A percentile compares a stretch with the other conserved stretches of the same genome.
phyloP scores from a whole-genome alignment of 148 eudicot species.

The Camellia sinensis region DNA sequence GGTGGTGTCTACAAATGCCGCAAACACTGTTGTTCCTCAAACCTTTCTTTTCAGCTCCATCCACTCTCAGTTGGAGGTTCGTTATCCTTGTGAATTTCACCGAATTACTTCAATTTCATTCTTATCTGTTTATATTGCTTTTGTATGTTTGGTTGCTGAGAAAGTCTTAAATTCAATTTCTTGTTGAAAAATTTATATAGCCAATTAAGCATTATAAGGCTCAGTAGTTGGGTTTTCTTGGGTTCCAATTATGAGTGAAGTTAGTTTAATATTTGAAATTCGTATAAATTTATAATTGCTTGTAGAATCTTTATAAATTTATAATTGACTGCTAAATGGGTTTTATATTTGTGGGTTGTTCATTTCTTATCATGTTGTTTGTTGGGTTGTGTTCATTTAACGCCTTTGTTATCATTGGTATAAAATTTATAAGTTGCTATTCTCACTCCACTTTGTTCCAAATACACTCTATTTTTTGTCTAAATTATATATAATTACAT shows the following conservation, averaged over 20 bases:
- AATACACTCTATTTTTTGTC: too few species aligned
- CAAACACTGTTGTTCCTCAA: constrained; percentile 31
- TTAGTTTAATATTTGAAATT: too few species aligned
- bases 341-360: neutral
- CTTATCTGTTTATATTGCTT: neutral
- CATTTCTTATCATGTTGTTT: neutral
- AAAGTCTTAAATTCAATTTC: neutral
- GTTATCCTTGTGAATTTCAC: neutral
- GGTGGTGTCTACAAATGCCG: constrained; percentile 14
- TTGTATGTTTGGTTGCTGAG: neutral
- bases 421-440: neutral
- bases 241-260: neutral
- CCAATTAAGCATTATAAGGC: neutral
- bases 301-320: neutral
- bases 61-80: constrained; percentile 31
- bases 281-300: neutral
- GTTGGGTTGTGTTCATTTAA: neutral
- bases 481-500: too few species aligned
- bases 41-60: constrained; percentile 34
- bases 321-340: neutral
- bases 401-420: neutral
- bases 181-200: neutral
- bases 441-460: too few species aligned
- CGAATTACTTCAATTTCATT: neutral
- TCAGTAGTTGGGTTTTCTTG: neutral